Base-by-base conservation (phyloP, 108 stramenopile species). In the Nitzschia sp. region DNA sequence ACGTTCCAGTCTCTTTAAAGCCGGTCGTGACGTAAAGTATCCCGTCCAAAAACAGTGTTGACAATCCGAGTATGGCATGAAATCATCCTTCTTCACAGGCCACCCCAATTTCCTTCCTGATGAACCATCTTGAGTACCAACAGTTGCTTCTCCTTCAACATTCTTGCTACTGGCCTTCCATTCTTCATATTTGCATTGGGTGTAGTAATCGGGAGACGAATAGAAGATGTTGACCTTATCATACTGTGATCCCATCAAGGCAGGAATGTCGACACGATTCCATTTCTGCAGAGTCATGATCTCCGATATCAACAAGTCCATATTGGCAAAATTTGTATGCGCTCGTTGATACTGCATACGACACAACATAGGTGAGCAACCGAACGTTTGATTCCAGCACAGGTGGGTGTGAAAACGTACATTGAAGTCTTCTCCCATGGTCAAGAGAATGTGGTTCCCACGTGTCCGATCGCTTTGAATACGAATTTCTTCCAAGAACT, bases 31-130 rank as follows among this genome's bases (percentile, higher is more conserved):
- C 7, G 96, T 86, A 78, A 95, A 97, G 74, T 95, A 97, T 0
- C 97, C 96, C 12, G 95, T 95, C 97, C 97, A 98, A 75, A 91
- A 97, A 61, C 89, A 82, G 63, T 96, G 80, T 39, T 83, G 73
- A 63, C 87, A 86, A 69, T 96, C 95, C 51, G 89, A 75, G 70
- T 96, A 96, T n/a, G 97, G 97, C 59, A 98, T 93, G 69, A 96
- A 94, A 59, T 98, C 97, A 53, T 96, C 95, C 38, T 67, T 67
- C 61, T 94, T 93, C n/a, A 80, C 62, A 42, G 48, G 58, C 76
- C 78, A 86, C 12, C n/a, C 24, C 29, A 34, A 34, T 3, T 34
- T 34, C 29, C 5, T 5, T 34, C 29, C 29, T 5, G 5, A 34
- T 34, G 29, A 34, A 3, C 29, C 5, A 34, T 34, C 29, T 34